Percentiles rank a stretch among this genome's conserved stretches.
phyloP scores from a whole-genome alignment of 2,329 filamentous ascomycete species.

The Xylariales sp. region DNA sequence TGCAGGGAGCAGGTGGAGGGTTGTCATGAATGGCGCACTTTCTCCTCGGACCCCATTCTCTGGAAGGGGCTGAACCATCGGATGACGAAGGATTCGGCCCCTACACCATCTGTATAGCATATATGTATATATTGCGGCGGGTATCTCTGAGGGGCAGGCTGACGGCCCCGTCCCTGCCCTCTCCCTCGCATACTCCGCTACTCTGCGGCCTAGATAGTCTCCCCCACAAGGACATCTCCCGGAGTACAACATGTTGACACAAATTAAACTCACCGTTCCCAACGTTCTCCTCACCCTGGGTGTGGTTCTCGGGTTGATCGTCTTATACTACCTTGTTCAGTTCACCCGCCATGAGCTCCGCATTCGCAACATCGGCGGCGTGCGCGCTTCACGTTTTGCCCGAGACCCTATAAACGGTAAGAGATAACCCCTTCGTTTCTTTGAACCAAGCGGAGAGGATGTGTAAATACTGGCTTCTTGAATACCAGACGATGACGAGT shows the following conservation, averaged over 20 bases:
- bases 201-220: too few relatives aligned
- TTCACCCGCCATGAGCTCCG: conserved; percentile 15
- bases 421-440: not conserved
- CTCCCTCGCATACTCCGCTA: too few relatives aligned
- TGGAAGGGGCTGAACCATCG: too few relatives aligned
- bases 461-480: not conserved
- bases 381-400: conserved; percentile 25
- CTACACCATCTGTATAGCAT: too few relatives aligned
- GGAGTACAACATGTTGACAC: conserved; percentile 6
- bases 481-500: not conserved
- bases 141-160: too few relatives aligned
- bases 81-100: too few relatives aligned
- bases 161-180: too few relatives aligned
- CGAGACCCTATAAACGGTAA: conserved; percentile 29
- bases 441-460: not conserved
- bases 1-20: too few relatives aligned
- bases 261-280: not conserved
- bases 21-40: too few relatives aligned
- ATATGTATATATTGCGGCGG: too few relatives aligned
- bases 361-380: conserved; percentile 27
- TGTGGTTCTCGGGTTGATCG: not conserved
- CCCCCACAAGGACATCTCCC: too few relatives aligned
- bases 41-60: too few relatives aligned
- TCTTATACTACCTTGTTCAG: conserved; percentile 12
- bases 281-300: not conserved